Percentiles rank a stretch among this genome's conserved stretches.
phyloP scores from a whole-genome alignment of 179 eudicot species.

The Heliamphora pulchella region DNA sequence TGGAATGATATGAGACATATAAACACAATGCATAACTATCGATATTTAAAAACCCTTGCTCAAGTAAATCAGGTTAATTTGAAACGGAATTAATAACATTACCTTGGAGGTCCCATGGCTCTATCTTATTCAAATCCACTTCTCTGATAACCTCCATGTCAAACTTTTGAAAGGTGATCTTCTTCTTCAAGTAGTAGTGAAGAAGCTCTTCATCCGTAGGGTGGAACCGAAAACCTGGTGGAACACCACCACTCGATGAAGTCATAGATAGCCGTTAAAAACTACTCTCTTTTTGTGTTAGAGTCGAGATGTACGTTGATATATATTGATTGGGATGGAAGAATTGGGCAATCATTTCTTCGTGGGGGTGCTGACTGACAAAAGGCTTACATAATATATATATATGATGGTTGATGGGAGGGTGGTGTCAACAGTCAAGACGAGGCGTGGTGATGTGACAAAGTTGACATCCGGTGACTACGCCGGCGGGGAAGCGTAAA shows the following conservation, averaged over 20 bases:
- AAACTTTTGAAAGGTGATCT: conserved; percentile 60
- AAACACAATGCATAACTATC: too few relatives aligned
- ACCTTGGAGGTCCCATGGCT: conserved; percentile 99
- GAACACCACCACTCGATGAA: conserved; percentile 62
- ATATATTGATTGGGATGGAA: background rate
- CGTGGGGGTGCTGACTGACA: conserved; percentile 7
- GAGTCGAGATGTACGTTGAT: too few relatives aligned
- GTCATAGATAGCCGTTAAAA: too few relatives aligned
- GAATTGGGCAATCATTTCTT: conserved; percentile 11
- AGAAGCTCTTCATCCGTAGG: conserved; percentile 94
- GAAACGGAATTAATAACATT: background rate
- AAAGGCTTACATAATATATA: conserved; percentile 12
- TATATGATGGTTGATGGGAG: background rate
- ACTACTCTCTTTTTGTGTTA: too few relatives aligned
- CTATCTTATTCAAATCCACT: conserved; percentile 85
- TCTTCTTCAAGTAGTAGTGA: conserved; percentile 89
- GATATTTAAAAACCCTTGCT: too few relatives aligned
- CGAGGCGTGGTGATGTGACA: conserved; percentile 25
- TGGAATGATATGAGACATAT: too few relatives aligned
- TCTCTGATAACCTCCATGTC: conserved; percentile 94
- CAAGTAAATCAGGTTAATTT: too few relatives aligned
- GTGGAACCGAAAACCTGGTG: conserved; percentile 91
- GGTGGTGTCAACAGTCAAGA: conserved; percentile 30
- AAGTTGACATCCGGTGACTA: conserved; percentile 76
- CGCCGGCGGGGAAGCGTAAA: conserved; percentile 63